These are phyloP conservation scores for Talaromyces sp. DNA, from an alignment of 2,329 filamentous ascomycete genomes.

Conservation along the genomic window DNA sequence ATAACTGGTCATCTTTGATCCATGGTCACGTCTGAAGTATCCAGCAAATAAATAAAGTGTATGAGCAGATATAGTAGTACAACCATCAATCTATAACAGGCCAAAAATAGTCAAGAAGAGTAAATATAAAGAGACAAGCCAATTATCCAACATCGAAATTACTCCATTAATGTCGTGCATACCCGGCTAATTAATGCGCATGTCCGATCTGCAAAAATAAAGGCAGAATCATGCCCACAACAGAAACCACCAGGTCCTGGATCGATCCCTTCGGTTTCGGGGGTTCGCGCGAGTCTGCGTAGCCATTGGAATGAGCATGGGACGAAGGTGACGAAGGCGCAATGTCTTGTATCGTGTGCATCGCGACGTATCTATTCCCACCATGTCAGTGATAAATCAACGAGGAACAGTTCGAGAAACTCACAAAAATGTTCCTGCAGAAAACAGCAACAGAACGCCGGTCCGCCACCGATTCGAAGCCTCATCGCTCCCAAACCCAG, in stretches of 20 bases:
- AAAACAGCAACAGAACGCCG: constrained; percentile 90
- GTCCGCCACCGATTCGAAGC: constrained; percentile 78
- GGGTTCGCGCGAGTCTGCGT: constrained; percentile 38
- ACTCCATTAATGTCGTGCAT: constrained; percentile 1
- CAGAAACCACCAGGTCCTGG: constrained; percentile 44
- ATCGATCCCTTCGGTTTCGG: constrained; percentile 39
- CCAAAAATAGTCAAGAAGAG: neutral
- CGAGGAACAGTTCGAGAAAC: constrained; percentile 33
- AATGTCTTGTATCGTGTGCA: constrained; percentile 93
- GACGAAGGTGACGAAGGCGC: constrained; percentile 30
- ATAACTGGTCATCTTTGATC: neutral
- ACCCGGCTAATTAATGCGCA: constrained; percentile 35
- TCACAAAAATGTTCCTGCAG: constrained; percentile 91
- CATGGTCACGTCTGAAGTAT: neutral
- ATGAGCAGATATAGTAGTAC: constrained; percentile 1
- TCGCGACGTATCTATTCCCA: constrained; percentile 76
- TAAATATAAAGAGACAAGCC: neutral
- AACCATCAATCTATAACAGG: constrained; percentile 3
- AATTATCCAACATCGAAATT: neutral
- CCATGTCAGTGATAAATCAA: constrained; percentile 17
- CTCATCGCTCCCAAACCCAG: constrained; percentile 48
- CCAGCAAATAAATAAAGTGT: neutral
- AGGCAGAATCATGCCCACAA: constrained; percentile 48
- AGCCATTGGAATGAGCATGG: constrained; percentile 40
- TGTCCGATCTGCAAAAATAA: constrained; percentile 48